phyloP scores from a whole-genome alignment of 2,329 filamentous ascomycete species.

The Pseudogymnoascus sp. region DNA sequence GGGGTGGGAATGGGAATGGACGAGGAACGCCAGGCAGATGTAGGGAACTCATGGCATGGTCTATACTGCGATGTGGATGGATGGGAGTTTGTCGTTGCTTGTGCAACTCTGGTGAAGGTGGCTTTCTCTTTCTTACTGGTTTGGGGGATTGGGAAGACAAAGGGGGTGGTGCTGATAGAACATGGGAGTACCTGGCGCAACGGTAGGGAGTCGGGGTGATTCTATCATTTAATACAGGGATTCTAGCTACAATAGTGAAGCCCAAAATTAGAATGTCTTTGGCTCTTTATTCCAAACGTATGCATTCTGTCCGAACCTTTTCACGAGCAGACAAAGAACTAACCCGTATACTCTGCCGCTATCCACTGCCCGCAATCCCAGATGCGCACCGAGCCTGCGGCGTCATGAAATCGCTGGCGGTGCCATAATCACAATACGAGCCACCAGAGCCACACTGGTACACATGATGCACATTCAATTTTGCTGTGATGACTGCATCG shows the following conservation, averaged over 20 bases:
- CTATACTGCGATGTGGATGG: background rate
- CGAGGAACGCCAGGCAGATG: background rate
- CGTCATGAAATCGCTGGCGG: background rate
- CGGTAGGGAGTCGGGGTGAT: background rate
- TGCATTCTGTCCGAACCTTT: background rate
- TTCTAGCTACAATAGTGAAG: background rate
- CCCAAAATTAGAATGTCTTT: background rate
- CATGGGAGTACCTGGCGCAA: background rate
- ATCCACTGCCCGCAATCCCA: background rate
- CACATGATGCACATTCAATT: background rate
- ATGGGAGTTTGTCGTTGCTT: background rate
- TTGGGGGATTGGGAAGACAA: background rate
- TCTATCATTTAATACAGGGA: background rate
- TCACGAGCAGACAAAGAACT: background rate
- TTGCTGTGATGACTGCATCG: background rate
- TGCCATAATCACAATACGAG: background rate
- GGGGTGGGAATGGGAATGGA: constrained; percentile 1
- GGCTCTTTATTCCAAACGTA: background rate
- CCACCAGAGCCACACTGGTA: background rate
- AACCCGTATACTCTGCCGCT: background rate
- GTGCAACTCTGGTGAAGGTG: background rate
- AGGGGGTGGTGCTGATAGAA: background rate
- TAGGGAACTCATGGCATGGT: background rate
- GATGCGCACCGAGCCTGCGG: background rate
- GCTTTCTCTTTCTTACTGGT: background rate